Conservation (phyloP, 495 filamentous ascomycete genomes). For the Hyaloscypha bicolor region DNA sequence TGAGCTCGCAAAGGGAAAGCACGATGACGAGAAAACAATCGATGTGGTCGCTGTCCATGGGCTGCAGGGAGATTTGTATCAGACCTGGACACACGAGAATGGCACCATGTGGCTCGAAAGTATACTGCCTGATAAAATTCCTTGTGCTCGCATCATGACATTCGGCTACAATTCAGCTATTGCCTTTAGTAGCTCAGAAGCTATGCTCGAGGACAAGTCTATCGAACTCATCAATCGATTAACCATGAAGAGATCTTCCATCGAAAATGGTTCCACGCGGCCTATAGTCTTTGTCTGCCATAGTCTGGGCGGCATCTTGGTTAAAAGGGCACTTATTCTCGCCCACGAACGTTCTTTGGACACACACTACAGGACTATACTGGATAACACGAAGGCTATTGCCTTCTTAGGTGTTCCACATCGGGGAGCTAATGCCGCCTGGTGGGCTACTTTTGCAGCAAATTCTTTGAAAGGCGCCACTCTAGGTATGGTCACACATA, state of each 20-base stretch:
- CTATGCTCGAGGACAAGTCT: constrained; percentile 1
- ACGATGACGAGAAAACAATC: neutral
- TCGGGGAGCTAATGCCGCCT: constrained; percentile 5
- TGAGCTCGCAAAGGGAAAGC: constrained; percentile 26
- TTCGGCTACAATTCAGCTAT: constrained; percentile 30
- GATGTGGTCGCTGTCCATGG: constrained; percentile 42
- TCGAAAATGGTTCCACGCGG: neutral
- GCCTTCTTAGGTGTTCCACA: constrained; percentile 8
- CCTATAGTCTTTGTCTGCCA: constrained; percentile 33
- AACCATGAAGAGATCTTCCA: neutral
- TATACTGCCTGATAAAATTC: constrained; percentile 30
- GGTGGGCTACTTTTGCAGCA: constrained; percentile 4
- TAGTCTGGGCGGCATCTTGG: constrained; percentile 34
- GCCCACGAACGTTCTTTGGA: neutral
- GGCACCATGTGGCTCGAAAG: constrained; percentile 31
- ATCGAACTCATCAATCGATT: constrained; percentile 6
- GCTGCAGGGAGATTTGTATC: constrained; percentile 35
- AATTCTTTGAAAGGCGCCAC: neutral
- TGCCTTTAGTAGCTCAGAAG: constrained; percentile 4
- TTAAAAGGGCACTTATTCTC: constrained; percentile 31
- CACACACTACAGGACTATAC: neutral
- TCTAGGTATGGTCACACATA: constrained; percentile 3
- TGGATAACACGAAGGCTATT: neutral
- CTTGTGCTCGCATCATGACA: constrained; percentile 29
- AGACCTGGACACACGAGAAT: constrained; percentile 39